Percentiles rank a stretch among this genome's conserved stretches.
Evolutionary conservation across 1,284 basidiomycete genomes (phyloP).

Genomic region (Pholiota adiposa): DNA sequence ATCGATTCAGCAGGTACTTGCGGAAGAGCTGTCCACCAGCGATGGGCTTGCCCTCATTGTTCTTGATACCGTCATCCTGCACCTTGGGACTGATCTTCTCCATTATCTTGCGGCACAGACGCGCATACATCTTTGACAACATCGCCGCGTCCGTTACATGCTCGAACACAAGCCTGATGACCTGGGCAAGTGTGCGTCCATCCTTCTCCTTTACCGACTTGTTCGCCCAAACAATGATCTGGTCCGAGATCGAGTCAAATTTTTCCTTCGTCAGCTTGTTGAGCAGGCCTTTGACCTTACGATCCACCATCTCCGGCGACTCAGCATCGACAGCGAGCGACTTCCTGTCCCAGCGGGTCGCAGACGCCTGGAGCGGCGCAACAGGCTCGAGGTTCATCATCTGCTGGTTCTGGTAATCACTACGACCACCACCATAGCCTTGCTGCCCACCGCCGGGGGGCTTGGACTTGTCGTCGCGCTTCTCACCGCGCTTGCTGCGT

Average conservation of each 20-base stretch:
- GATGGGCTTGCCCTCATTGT: slow-evolving; percentile 80
- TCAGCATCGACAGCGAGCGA: slow-evolving; percentile 55
- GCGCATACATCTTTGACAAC: slow-evolving; percentile 97
- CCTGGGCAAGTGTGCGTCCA: slow-evolving; percentile 91
- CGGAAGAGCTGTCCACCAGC: slow-evolving; percentile 93
- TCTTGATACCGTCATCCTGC: slow-evolving; percentile 85
- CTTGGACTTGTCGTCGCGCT: slow-evolving; percentile 53
- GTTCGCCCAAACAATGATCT: slow-evolving; percentile 96
- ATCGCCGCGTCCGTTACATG: slow-evolving; percentile 97
- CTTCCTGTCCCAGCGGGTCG: slow-evolving; percentile 82
- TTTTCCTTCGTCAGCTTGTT: slow-evolving; percentile 98
- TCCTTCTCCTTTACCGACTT: slow-evolving; percentile 91
- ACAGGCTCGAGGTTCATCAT: slow-evolving; percentile 55
- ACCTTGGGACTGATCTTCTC: slow-evolving; percentile 86
- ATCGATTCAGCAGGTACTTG: slow-evolving; percentile 90
- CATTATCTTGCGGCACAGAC: slow-evolving; percentile 93
- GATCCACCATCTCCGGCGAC: slow-evolving; percentile 84
- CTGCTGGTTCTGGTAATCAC: slow-evolving; percentile 26
- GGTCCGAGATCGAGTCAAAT: slow-evolving; percentile 92
- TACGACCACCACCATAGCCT: slow-evolving; percentile 29
- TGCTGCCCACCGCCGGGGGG: slow-evolving; percentile 24
- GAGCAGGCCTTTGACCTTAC: slow-evolving; percentile 91
- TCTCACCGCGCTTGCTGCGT: slow-evolving; percentile 75
- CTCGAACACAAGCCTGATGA: slow-evolving; percentile 95
- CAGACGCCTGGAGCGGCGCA: slow-evolving; percentile 77